Evolutionary conservation across 139 green algal species (phyloP).

Genomic region (Chlorella sp.): DNA sequence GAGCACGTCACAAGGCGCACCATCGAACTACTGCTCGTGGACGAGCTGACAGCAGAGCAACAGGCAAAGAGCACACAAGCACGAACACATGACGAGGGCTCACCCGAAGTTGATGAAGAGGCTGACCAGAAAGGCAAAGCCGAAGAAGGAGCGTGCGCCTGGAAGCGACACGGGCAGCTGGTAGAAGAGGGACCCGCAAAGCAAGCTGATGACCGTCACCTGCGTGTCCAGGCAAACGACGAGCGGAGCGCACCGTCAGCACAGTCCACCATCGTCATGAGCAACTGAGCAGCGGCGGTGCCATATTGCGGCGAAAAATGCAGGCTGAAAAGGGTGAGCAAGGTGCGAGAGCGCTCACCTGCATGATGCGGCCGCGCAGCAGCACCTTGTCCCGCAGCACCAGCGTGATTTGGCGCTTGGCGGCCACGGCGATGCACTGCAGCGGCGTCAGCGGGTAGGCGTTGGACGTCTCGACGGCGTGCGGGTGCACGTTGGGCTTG

Average conservation of each 20-base stretch:
- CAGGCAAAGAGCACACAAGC: no score
- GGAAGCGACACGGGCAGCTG: conserved; percentile 12
- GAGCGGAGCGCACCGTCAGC: no score
- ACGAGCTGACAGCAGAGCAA: no score
- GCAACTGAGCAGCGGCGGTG: no score
- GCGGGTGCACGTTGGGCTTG: neutral
- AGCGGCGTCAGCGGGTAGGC: conserved; percentile 31
- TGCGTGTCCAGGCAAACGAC: conserved; percentile 6
- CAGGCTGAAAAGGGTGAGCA: no score
- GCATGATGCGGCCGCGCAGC: conserved; percentile 15
- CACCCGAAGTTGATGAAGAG: conserved; percentile 27
- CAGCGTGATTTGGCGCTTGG: conserved; percentile 39
- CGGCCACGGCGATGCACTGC: conserved; percentile 13
- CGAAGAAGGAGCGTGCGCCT: conserved; percentile 20
- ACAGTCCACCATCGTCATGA: no score
- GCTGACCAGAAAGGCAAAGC: conserved; percentile 19
- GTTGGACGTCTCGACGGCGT: conserved; percentile 2
- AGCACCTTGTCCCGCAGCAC: conserved; percentile 47
- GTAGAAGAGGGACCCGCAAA: conserved; percentile 30
- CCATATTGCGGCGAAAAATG: no score
- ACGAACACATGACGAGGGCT: no score
- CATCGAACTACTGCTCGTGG: no score
- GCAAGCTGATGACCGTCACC: conserved; percentile 20
- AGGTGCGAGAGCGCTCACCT: no score
- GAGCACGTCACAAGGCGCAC: no score